A percentile compares a stretch with the other conserved stretches of the same genome.
Conservation (phyloP, 805 yeast species). For the Cyberlindnera subsufficiens region DNA sequence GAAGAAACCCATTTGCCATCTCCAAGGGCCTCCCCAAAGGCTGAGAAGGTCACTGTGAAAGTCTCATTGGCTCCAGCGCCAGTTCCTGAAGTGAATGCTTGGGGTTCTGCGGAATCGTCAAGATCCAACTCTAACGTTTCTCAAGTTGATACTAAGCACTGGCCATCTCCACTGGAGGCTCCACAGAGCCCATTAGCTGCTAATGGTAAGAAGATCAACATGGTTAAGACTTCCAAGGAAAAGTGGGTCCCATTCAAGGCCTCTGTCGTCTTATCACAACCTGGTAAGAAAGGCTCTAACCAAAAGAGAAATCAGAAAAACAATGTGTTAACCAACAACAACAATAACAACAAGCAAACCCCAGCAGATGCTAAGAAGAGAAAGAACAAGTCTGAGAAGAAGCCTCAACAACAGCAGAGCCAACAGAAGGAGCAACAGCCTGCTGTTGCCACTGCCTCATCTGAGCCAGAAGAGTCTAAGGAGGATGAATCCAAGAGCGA, state of each 20-base stretch:
- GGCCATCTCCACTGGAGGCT: slow-evolving; percentile 33
- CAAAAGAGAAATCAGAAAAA: slow-evolving; percentile 19
- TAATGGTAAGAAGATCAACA: slow-evolving; percentile 10
- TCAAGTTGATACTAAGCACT: slow-evolving; percentile 23
- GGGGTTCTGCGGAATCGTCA: slow-evolving; percentile 38
- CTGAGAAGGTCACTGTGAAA: slow-evolving; percentile 17
- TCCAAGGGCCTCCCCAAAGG: slow-evolving; percentile 23
- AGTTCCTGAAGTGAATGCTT: slow-evolving; percentile 54
- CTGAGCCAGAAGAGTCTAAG: slow-evolving; percentile 1
- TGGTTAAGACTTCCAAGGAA: slow-evolving; percentile 34
- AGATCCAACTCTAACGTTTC: slow-evolving; percentile 16
- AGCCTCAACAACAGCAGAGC: slow-evolving; percentile 3
- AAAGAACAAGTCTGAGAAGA: slow-evolving; percentile 19
- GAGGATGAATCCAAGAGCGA: slow-evolving; percentile 4
- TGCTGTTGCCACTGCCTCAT: background rate
- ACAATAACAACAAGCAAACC: slow-evolving; percentile 6
- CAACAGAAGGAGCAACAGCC: slow-evolving; percentile 5
- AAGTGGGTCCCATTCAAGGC: slow-evolving; percentile 74
- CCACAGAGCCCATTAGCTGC: slow-evolving; percentile 12
- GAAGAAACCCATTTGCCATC: slow-evolving; percentile 20
- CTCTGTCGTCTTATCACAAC: slow-evolving; percentile 39
- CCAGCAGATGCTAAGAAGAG: slow-evolving; percentile 19
- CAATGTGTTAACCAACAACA: slow-evolving; percentile 6
- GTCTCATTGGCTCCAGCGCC: slow-evolving; percentile 56
- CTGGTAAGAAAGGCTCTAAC: slow-evolving; percentile 18